These are phyloP conservation scores for Williopsis jadinii DNA, from an alignment of 1,139 yeast species.

Conservation along the genomic window DNA sequence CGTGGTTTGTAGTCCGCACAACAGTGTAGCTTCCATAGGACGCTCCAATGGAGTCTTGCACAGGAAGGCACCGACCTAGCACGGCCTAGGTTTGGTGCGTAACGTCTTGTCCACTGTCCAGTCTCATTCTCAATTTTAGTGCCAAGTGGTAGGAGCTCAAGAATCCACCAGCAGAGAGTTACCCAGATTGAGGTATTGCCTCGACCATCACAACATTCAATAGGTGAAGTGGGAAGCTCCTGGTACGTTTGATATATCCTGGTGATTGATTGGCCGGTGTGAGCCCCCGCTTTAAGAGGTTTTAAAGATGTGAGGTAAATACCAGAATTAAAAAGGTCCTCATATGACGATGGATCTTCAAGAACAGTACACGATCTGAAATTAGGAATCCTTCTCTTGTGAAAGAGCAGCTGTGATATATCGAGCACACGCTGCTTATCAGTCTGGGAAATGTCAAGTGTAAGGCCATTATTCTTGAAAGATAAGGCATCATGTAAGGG, in stretches of 20 bases:
- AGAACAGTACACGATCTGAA: slow-evolving; percentile 17
- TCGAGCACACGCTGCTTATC: slow-evolving; percentile 13
- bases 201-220: slow-evolving; percentile 29
- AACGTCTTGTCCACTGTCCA: slow-evolving; percentile 42
- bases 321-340: slow-evolving; percentile 12
- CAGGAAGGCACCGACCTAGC: slow-evolving; percentile 39
- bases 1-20: slow-evolving; percentile 37
- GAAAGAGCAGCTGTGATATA: slow-evolving; percentile 8
- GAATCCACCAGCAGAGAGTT: slow-evolving; percentile 46
- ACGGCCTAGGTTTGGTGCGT: slow-evolving; percentile 49
- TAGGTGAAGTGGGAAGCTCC: slow-evolving; percentile 13
- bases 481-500: slow-evolving; percentile 42
- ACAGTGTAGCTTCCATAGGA: slow-evolving; percentile 45
- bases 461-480: slow-evolving; percentile 13
- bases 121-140: slow-evolving; percentile 37
- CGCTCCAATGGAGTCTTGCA: slow-evolving; percentile 55
- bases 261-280: slow-evolving; percentile 1
- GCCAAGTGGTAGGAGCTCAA: slow-evolving; percentile 54
- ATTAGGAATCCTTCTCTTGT: slow-evolving; percentile 7
- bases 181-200: slow-evolving; percentile 23
- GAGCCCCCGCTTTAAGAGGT: slow-evolving; percentile 9
- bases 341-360: slow-evolving; percentile 2
- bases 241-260: slow-evolving; percentile 9
- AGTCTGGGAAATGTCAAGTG: slow-evolving; percentile 10
- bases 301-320: slow-evolving; percentile 12